Conservation (phyloP, 2,329 filamentous ascomycete genomes). For the Trichoderma endophyticum region DNA sequence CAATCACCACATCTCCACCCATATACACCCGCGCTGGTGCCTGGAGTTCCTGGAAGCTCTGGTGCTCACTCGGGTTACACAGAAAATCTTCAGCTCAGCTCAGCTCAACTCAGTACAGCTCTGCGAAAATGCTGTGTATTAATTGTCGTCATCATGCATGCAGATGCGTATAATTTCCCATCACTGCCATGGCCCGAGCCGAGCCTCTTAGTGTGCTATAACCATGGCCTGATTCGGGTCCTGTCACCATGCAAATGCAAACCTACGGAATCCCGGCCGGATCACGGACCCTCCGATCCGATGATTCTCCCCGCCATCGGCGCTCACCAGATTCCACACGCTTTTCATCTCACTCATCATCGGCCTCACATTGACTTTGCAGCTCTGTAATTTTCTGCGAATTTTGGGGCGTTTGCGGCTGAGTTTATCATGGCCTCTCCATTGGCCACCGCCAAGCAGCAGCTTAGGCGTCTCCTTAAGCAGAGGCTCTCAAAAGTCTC, state of each 20-base stretch:
- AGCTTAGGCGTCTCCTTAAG: constrained; percentile 69
- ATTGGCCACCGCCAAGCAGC: constrained; percentile 68
- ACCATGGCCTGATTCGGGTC: background rate
- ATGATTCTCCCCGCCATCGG: constrained; percentile 1
- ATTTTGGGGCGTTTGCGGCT: background rate
- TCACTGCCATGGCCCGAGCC: background rate
- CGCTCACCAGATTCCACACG: background rate
- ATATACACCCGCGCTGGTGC: background rate
- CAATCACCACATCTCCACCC: background rate
- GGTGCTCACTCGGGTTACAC: background rate
- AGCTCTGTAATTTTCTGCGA: background rate
- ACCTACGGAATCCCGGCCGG: background rate
- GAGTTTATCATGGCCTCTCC: constrained; percentile 44
- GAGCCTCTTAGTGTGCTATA: background rate
- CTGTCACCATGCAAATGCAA: background rate
- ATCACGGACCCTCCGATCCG: constrained; percentile 13
- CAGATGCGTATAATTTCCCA: background rate
- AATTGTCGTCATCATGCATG: background rate
- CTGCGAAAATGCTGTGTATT: background rate
- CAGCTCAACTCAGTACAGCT: background rate
- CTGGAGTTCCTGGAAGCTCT: background rate
- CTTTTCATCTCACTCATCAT: background rate
- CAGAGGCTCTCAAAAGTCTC: constrained; percentile 59
- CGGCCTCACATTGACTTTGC: background rate
- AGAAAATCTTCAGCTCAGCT: background rate